Evolutionary conservation across 306 rosid genomes (phyloP).

Genomic region (Mucuna pruriens): DNA sequence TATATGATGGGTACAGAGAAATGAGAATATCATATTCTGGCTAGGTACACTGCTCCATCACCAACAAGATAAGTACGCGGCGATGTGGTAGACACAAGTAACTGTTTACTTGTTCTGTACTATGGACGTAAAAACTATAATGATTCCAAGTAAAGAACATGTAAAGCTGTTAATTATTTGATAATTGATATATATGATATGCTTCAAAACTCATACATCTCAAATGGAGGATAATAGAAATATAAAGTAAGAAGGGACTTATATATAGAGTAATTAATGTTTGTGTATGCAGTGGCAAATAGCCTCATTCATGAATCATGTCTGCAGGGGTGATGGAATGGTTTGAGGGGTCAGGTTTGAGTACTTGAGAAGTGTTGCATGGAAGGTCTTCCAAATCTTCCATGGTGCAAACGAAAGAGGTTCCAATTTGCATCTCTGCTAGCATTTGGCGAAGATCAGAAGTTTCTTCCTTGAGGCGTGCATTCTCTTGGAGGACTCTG

Average conservation of each 20-base stretch:
- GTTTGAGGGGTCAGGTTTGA: conserved; percentile 57
- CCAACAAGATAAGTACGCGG: conserved; percentile 57
- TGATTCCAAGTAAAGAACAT: conserved; percentile 28
- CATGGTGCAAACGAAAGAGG: conserved; percentile 45
- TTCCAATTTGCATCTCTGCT: conserved; percentile 53
- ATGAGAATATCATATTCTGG: conserved; percentile 44
- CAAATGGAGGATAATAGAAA: conserved; percentile 37
- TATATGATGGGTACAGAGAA: conserved; percentile 16
- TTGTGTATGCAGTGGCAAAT: conserved; percentile 22
- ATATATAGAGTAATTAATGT: conserved; percentile 8
- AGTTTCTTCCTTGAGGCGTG: conserved; percentile 63
- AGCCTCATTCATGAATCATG: conserved; percentile 51
- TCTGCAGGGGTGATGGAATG: conserved; percentile 49
- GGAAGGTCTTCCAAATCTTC: conserved; percentile 58
- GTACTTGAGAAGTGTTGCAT: conserved; percentile 56
- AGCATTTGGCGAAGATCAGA: conserved; percentile 72
- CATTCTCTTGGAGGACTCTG: conserved; percentile 62
- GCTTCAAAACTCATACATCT: conserved; percentile 39
- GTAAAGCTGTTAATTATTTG: conserved; percentile 45
- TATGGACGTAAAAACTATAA: conserved; percentile 25
- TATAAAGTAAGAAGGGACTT: conserved; percentile 34
- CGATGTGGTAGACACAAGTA: conserved; percentile 45
- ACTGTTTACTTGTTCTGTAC: conserved; percentile 28
- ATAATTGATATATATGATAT: conserved; percentile 29
- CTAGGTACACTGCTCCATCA: conserved; percentile 45